Conservation (phyloP, 495 filamentous ascomycete genomes). For the Schizothecium vesticola region DNA sequence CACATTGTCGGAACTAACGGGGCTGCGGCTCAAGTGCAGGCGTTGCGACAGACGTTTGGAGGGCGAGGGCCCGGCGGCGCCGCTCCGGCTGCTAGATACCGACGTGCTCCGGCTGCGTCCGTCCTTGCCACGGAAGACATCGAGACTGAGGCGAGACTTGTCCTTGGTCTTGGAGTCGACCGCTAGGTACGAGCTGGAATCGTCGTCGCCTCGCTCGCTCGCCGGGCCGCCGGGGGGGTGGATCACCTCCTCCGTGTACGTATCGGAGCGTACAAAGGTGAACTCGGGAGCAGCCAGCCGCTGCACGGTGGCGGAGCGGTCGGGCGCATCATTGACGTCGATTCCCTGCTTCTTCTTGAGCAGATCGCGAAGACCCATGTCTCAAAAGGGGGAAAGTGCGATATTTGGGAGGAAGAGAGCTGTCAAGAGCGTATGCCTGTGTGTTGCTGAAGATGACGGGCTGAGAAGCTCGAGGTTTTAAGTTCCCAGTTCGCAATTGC, state of each 20-base stretch:
- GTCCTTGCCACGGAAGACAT: constrained; percentile 29
- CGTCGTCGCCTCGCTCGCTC: constrained; percentile 7
- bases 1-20: constrained; percentile 65
- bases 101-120: constrained; percentile 47
- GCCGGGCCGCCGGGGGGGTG: constrained; percentile 48
- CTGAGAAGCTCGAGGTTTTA: not conserved
- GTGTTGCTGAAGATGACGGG: not conserved
- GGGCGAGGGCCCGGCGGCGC: constrained; percentile 20
- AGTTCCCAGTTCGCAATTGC: not conserved
- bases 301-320: constrained; percentile 21
- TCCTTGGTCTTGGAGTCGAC: constrained; percentile 24
- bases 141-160: constrained; percentile 24
- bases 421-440: not conserved
- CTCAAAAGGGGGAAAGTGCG: too few relatives aligned
- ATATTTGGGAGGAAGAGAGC: not conserved
- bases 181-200: constrained; percentile 28
- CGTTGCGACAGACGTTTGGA: constrained; percentile 59
- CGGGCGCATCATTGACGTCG: constrained; percentile 31
- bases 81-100: constrained; percentile 36
- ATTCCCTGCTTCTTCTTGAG: constrained; percentile 63
- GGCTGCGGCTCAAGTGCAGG: constrained; percentile 57
- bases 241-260: constrained; percentile 71
- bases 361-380: constrained; percentile 68
- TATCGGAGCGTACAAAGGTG: constrained; percentile 80
- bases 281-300: constrained; percentile 58